phyloP scores from a whole-genome alignment of 2,329 filamentous ascomycete species.

The Ceratocystis lukuohia region DNA sequence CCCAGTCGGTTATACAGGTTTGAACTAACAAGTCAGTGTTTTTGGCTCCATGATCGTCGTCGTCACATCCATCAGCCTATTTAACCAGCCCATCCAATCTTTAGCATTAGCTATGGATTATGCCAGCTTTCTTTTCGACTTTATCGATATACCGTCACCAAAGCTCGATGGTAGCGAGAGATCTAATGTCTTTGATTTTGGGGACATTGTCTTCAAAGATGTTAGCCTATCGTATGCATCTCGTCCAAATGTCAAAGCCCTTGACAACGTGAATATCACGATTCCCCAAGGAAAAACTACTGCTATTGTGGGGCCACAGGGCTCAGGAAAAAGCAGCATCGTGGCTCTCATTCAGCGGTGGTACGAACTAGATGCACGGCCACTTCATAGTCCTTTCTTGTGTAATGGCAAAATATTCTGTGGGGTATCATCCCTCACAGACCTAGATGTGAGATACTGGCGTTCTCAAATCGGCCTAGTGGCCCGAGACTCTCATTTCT shows the following conservation, averaged over 20 bases:
- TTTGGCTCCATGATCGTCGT: slow-evolving; percentile 24
- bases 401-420: slow-evolving; percentile 33
- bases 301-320: slow-evolving; percentile 60
- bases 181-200: slow-evolving; percentile 32
- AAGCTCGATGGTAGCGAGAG: neutral
- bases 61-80: slow-evolving; percentile 25
- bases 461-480: slow-evolving; percentile 50
- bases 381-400: slow-evolving; percentile 20
- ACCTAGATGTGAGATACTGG: slow-evolving; percentile 52
- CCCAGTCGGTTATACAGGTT: neutral
- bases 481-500: slow-evolving; percentile 55
- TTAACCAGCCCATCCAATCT: slow-evolving; percentile 28
- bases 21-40: slow-evolving; percentile 19
- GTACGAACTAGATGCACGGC: slow-evolving; percentile 38
- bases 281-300: slow-evolving; percentile 54
- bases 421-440: slow-evolving; percentile 39
- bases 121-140: slow-evolving; percentile 28
- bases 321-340: slow-evolving; percentile 62
- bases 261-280: slow-evolving; percentile 44
- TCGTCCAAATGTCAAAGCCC: slow-evolving; percentile 48
- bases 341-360: slow-evolving; percentile 58
- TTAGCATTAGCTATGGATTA: slow-evolving; percentile 28
- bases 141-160: slow-evolving; percentile 29
- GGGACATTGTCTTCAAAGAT: slow-evolving; percentile 47
- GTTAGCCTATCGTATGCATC: slow-evolving; percentile 63